Conservation (phyloP, 257 asterid species). For the Lavandula angustifolia region DNA sequence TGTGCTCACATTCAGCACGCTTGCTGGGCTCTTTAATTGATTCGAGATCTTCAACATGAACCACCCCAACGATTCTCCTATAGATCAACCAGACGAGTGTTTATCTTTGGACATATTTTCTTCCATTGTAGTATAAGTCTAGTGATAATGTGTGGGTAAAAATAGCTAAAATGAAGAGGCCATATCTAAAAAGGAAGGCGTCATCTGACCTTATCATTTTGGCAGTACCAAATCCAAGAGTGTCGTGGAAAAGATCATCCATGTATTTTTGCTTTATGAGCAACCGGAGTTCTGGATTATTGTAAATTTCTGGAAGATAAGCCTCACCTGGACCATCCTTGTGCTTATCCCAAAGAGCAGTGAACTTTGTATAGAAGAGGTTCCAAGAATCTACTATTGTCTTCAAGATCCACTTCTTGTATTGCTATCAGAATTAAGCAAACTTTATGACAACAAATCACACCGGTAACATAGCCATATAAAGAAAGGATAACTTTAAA, state of each 20-base stretch:
- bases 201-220: conserved; percentile 83
- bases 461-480: neutral
- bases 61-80: conserved; percentile 97
- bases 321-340: conserved; percentile 95
- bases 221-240: conserved; percentile 95
- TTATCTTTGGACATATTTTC: neutral
- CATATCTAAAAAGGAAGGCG: neutral
- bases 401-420: conserved; percentile 80
- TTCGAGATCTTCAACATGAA: conserved; percentile 94
- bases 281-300: conserved; percentile 59
- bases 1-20: conserved; percentile 84
- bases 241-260: conserved; percentile 77
- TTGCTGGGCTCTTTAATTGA: conserved; percentile 60
- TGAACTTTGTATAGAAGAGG: conserved; percentile 72
- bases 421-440: conserved; percentile 42
- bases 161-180: conserved; percentile 1
- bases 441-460: neutral
- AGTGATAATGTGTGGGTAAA: neutral
- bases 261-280: conserved; percentile 63
- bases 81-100: conserved; percentile 22
- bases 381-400: conserved; percentile 88
- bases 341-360: conserved; percentile 87
- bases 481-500: neutral
- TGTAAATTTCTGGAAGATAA: conserved; percentile 81
- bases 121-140: neutral